Conservation (phyloP, 192 early-diverging fungal genomes). For the Pecoramyces ruminantium region DNA sequence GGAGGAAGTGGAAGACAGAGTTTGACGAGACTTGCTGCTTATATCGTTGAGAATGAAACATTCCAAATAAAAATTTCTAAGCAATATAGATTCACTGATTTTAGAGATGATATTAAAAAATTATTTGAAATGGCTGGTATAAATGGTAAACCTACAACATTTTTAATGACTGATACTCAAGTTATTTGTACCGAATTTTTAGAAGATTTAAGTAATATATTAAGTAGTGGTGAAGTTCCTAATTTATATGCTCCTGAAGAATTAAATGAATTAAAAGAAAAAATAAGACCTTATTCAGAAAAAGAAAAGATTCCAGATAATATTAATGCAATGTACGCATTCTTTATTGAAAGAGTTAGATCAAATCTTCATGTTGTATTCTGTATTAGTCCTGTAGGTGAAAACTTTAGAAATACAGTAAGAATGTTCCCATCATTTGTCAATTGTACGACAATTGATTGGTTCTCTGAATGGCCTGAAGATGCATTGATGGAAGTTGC, state of each 20-base stretch:
- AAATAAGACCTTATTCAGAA: neutral
- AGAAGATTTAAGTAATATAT: conserved; percentile 3
- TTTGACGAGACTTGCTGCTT: conserved; percentile 29
- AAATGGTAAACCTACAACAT: conserved; percentile 32
- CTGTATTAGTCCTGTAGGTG: conserved; percentile 48
- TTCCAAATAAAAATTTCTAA: conserved; percentile 48
- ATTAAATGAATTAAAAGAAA: conserved; percentile 1
- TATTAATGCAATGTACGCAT: conserved; percentile 28
- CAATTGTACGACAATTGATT: conserved; percentile 49
- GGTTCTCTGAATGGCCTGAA: conserved; percentile 49
- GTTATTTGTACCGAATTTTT: conserved; percentile 21
- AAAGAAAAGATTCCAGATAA: conserved; percentile 25
- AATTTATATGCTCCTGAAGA: conserved; percentile 1
- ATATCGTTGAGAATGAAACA: conserved; percentile 32
- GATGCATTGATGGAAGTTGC: conserved; percentile 22
- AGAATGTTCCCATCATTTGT: conserved; percentile 39
- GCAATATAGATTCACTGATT: conserved; percentile 27
- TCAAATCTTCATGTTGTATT: conserved; percentile 37
- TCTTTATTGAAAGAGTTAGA: conserved; percentile 40
- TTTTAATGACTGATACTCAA: conserved; percentile 40
- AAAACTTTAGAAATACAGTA: conserved; percentile 34
- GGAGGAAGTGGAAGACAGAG: conserved; percentile 40
- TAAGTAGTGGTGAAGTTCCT: conserved; percentile 2
- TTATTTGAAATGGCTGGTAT: conserved; percentile 28
- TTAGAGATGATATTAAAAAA: conserved; percentile 40